phyloP scores from a whole-genome alignment of 2,329 filamentous ascomycete species.

The Phialemonium atrogriseum region DNA sequence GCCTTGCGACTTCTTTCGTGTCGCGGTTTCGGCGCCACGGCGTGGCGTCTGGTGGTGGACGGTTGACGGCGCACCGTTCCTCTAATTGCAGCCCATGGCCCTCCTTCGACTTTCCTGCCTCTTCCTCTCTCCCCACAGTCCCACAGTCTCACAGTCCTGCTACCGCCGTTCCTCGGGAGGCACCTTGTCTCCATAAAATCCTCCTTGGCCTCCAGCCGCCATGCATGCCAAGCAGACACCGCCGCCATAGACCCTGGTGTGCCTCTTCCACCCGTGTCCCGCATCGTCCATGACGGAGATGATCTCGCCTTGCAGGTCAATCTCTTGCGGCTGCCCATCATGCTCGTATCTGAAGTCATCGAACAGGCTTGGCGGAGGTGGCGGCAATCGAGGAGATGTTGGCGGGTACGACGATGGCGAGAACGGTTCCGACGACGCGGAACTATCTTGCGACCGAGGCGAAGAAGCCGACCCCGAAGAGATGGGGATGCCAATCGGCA shows the following conservation, averaged over 20 bases:
- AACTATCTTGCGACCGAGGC: slow-evolving; percentile 4
- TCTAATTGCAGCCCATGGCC: too few relatives aligned
- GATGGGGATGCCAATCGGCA: slow-evolving; percentile 14
- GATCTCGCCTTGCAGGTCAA: slow-evolving; percentile 41
- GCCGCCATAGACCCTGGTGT: slow-evolving; percentile 52
- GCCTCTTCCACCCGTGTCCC: slow-evolving; percentile 45
- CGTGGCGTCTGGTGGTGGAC: too few relatives aligned
- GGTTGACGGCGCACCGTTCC: too few relatives aligned
- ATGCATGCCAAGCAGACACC: slow-evolving; percentile 49
- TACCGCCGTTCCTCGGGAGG: slow-evolving; percentile 40
- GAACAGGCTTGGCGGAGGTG: slow-evolving; percentile 29
- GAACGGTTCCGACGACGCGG: slow-evolving; percentile 19
- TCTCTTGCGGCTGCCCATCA: slow-evolving; percentile 21
- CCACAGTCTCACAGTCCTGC: too few relatives aligned
- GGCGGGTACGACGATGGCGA: slow-evolving; percentile 42
- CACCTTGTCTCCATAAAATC: slow-evolving; percentile 47
- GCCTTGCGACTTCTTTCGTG: too few relatives aligned
- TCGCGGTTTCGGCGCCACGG: too few relatives aligned
- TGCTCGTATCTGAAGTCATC: slow-evolving; percentile 18
- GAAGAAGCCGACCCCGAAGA: slow-evolving; percentile 8
- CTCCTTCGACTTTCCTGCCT: too few relatives aligned
- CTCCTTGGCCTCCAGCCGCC: slow-evolving; percentile 35
- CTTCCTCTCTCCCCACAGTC: too few relatives aligned
- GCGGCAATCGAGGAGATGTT: slow-evolving; percentile 36
- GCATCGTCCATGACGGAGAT: slow-evolving; percentile 38